Evolutionary conservation across 768 basidiomycete genomes (phyloP), one percentile per base, ranked within the genome.

Genomic region (Mrakia blollopis): DNA sequence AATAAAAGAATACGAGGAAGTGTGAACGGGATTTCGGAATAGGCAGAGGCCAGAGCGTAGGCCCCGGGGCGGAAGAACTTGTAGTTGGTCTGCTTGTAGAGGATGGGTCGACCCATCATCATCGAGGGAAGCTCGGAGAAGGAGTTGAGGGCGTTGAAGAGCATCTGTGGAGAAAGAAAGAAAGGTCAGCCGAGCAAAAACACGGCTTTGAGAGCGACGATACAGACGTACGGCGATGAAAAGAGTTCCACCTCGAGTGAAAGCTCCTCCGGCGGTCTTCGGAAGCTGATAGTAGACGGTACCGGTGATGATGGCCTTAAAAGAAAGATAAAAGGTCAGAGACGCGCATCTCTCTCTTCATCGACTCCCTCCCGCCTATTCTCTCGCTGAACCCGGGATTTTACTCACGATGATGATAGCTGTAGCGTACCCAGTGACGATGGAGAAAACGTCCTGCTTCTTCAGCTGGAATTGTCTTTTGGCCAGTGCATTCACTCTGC

Each of bases 181-280:
- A 21, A 18, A 50, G 47, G 47, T 50, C 47, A 50, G 47, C 47
- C 21, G 16, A 21, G 18, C 16, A 3, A 50, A 18, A 18, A 50
- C 47, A n/a, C n/a, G n/a, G n/a, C n/a, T n/a, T n/a, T n/a, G 18
- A 50, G 47, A 50, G 16, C 47, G 47, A 50, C 11, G 44, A 47
- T 16, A 2, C 6, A 44, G 18, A 50, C 47, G 47, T 18, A 50
- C 47, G 47, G 83, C 88, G 47, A 81, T 90, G 82, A 94, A 94
- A 72, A 95, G 88, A 47, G 92, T 89, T 83, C 91, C 87, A 63
- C 92, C 92, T 78, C 93, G 89, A 37, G 93, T 93, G 84, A 96
- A 96, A 0, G 90, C 92, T 44, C 94, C 93, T 50, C 87, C 87
- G 4, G 93, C 88, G 0, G 91, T 90, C 18, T 86, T 79, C 1